These are phyloP conservation scores for Moesziomyces parantarcticus DNA, from an alignment of 1,284 basidiomycete species.

Conservation along the genomic window DNA sequence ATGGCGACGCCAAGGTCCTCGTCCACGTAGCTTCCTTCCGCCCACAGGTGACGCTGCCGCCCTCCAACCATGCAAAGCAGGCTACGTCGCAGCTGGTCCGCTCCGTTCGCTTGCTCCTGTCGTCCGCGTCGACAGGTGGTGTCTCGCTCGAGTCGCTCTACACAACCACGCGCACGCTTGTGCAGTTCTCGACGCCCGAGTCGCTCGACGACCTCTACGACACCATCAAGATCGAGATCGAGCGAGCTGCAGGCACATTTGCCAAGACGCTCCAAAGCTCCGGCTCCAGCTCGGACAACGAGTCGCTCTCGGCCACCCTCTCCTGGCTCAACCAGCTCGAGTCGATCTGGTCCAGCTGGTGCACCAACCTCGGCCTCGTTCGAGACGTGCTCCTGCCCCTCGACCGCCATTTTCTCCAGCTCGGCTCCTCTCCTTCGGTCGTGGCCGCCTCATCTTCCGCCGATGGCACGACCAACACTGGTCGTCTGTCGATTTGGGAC, in stretches of 20 bases:
- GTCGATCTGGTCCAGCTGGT: conserved; percentile 52
- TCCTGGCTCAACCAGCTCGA: conserved; percentile 48
- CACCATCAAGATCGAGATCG: conserved; percentile 56
- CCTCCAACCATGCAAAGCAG: conserved; percentile 27
- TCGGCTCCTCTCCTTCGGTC: neutral
- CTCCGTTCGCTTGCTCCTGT: conserved; percentile 36
- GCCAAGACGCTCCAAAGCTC: conserved; percentile 32
- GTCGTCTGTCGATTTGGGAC: conserved; percentile 35
- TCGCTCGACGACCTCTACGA: conserved; percentile 49
- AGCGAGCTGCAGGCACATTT: conserved; percentile 46
- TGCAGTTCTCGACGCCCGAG: conserved; percentile 13
- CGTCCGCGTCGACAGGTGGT: conserved; percentile 7
- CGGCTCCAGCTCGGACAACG: conserved; percentile 17
- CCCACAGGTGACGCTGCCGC: conserved; percentile 19
- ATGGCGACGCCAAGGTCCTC: neutral
- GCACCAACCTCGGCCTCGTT: conserved; percentile 36
- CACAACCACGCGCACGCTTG: conserved; percentile 25
- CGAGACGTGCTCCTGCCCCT: conserved; percentile 37
- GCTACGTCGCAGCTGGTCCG: conserved; percentile 33
- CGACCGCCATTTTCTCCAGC: conserved; percentile 23
- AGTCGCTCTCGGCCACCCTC: conserved; percentile 15
- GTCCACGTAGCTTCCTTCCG: conserved; percentile 26
- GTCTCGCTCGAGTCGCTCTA: conserved; percentile 43
- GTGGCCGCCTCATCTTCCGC: neutral
- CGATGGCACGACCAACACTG: neutral